Percentiles rank a stretch among this genome's conserved stretches.
Conservation (phyloP, 495 filamentous ascomycete species). For the Stereocaulon alpinum region DNA sequence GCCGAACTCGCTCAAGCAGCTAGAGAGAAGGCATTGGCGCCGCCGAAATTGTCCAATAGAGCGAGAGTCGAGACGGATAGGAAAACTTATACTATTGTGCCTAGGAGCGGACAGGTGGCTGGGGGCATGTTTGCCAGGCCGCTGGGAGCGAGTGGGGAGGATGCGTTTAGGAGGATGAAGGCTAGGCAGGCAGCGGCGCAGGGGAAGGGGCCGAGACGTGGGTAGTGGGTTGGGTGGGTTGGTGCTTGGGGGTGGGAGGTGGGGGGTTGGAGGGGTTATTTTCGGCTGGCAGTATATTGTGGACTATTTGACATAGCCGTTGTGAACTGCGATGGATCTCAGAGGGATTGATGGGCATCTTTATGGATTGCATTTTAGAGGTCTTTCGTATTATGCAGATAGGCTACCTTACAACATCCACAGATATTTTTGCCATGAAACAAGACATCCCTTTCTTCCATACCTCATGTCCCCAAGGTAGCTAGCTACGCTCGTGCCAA, state of each 20-base stretch:
- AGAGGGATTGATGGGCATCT: too few species aligned
- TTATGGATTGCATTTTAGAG: too few species aligned
- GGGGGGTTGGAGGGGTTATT: too few species aligned
- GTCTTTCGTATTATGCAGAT: too few species aligned
- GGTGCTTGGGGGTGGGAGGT: background rate
- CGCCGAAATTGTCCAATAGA: slow-evolving; percentile 54
- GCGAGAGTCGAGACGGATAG: slow-evolving; percentile 60
- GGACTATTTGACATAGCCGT: too few species aligned
- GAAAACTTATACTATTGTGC: slow-evolving; percentile 73
- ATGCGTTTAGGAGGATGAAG: slow-evolving; percentile 74
- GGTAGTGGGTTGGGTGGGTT: background rate
- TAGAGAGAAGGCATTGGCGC: slow-evolving; percentile 59
- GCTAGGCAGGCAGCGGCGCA: slow-evolving; percentile 50
- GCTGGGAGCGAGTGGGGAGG: slow-evolving; percentile 62
- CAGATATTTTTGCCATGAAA: too few species aligned
- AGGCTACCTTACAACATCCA: too few species aligned
- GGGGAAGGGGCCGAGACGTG: slow-evolving; percentile 34
- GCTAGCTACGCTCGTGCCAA: too few species aligned
- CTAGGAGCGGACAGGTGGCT: slow-evolving; percentile 45
- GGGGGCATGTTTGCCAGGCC: slow-evolving; percentile 48
- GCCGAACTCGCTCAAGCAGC: slow-evolving; percentile 49
- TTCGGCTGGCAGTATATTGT: too few species aligned
- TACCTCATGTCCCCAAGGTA: too few species aligned
- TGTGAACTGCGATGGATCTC: too few species aligned
- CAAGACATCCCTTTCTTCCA: too few species aligned